Evolutionary conservation across 805 yeast species (phyloP).

Genomic region (Zygosaccharomyces lentus): DNA sequence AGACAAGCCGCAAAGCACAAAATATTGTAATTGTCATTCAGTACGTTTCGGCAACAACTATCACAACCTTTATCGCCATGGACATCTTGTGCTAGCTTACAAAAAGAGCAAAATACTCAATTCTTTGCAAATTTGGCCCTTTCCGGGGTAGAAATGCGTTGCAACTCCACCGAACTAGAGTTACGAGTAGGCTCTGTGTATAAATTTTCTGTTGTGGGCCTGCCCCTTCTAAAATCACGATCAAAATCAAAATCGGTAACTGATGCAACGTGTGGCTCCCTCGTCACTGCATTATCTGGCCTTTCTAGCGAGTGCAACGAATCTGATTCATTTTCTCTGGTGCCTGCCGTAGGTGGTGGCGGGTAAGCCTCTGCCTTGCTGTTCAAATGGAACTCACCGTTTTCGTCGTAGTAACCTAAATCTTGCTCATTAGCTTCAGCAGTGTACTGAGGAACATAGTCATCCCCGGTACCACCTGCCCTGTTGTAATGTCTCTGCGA

Average conservation of each 20-base stretch:
- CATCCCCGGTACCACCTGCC: conserved; percentile 24
- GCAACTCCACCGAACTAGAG: conserved; percentile 5
- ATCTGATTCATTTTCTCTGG: conserved; percentile 41
- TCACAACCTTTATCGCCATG: no score
- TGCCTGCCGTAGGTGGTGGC: conserved; percentile 41
- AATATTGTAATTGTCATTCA: no score
- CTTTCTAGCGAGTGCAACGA: conserved; percentile 42
- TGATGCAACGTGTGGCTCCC: conserved; percentile 10
- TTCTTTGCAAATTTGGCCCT: conserved; percentile 7
- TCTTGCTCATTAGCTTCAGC: conserved; percentile 65
- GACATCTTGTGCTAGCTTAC: no score
- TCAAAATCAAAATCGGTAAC: conserved; percentile 10
- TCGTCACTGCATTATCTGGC: conserved; percentile 18
- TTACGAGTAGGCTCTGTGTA: conserved; percentile 1
- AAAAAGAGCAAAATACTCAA: neutral
- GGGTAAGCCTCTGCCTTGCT: conserved; percentile 30
- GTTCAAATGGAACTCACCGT: conserved; percentile 48
- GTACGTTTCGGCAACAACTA: no score
- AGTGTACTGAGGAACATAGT: conserved; percentile 66
- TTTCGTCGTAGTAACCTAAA: conserved; percentile 68
- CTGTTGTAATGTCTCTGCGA: conserved; percentile 53
- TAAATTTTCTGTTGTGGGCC: conserved; percentile 5
- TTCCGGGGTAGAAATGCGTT: conserved; percentile 12
- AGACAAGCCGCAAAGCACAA: no score
- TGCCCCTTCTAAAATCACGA: conserved; percentile 20